Evolutionary conservation across 352 stramenopile genomes (phyloP).

Genomic region (Thalassiosira hispida): DNA sequence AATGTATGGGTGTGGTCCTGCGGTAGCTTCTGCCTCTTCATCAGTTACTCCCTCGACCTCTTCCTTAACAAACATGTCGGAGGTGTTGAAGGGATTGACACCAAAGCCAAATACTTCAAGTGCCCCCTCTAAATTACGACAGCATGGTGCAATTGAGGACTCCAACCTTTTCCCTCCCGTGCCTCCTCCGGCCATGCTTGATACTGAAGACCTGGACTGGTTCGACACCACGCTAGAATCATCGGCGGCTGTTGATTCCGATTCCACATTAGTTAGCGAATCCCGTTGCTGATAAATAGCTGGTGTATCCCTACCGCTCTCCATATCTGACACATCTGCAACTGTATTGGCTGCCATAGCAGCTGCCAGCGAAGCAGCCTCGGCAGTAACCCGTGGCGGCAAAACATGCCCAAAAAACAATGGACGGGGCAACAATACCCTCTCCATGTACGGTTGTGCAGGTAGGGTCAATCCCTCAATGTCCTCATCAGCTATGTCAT

Average conservation of each 20-base stretch:
- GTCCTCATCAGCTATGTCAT: slow-evolving; percentile 42
- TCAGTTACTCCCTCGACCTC: slow-evolving; percentile 8
- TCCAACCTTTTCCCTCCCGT: slow-evolving; percentile 40
- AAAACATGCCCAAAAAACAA: slow-evolving; percentile 83
- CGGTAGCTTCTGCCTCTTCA: slow-evolving; percentile 10
- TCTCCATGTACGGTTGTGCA: slow-evolving; percentile 63
- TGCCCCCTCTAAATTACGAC: slow-evolving; percentile 74
- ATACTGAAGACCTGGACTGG: slow-evolving; percentile 26
- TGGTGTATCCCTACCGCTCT: not conserved
- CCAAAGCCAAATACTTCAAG: slow-evolving; percentile 81
- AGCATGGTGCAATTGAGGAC: slow-evolving; percentile 43
- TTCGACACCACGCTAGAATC: slow-evolving; percentile 23
- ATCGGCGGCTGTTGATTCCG: slow-evolving; percentile 13
- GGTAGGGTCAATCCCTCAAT: slow-evolving; percentile 45
- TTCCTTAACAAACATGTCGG: slow-evolving; percentile 7
- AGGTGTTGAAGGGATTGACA: slow-evolving; percentile 51
- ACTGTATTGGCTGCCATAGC: not conserved
- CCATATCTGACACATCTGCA: not conserved
- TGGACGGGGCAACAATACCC: slow-evolving; percentile 71
- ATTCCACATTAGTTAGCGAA: slow-evolving; percentile 10
- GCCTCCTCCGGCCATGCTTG: not conserved
- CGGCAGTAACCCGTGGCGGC: slow-evolving; percentile 66
- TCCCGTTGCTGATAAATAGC: not conserved
- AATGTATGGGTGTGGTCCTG: slow-evolving; percentile 52
- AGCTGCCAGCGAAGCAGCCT: slow-evolving; percentile 36